Conservation (phyloP, 192 early-diverging fungal species). For the Podila clonocystis region DNA sequence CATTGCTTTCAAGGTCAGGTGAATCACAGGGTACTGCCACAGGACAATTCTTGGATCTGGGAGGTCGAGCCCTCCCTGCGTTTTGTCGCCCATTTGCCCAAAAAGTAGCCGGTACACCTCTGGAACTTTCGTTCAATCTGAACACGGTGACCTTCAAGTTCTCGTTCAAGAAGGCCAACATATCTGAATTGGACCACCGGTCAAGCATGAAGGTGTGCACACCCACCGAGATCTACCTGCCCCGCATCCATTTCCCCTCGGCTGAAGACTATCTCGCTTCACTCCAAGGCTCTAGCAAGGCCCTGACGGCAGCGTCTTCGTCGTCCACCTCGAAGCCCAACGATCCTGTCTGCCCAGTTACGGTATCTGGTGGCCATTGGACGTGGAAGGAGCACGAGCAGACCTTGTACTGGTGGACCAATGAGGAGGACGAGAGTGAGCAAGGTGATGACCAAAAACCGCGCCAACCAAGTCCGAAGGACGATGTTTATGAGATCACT, state of each 20-base stretch:
- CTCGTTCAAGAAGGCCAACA: constrained; percentile 13
- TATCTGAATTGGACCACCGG: background rate
- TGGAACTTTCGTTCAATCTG: constrained; percentile 43
- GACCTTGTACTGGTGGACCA: constrained; percentile 44
- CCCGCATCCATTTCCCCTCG: constrained; percentile 54
- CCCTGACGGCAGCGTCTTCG: background rate
- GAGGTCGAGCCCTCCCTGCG: constrained; percentile 37
- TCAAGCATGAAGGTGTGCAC: constrained; percentile 16
- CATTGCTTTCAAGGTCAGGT: background rate
- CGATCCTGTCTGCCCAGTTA: constrained; percentile 26
- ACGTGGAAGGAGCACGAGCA: constrained; percentile 40
- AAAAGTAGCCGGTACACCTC: constrained; percentile 43
- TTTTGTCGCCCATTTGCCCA: constrained; percentile 53
- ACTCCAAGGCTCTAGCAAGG: background rate
- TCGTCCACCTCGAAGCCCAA: background rate
- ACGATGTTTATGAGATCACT: constrained; percentile 37
- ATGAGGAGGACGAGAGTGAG: background rate
- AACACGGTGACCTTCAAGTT: constrained; percentile 48
- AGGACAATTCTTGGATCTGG: constrained; percentile 13
- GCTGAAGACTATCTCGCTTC: constrained; percentile 35
- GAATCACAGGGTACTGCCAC: background rate
- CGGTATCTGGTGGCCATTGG: constrained; percentile 37
- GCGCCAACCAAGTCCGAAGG: background rate
- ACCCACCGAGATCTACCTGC: constrained; percentile 61
- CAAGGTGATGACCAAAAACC: background rate